Evolutionary conservation across 2,329 filamentous ascomycete genomes (phyloP).

Genomic region (Blastomyces parvus): DNA sequence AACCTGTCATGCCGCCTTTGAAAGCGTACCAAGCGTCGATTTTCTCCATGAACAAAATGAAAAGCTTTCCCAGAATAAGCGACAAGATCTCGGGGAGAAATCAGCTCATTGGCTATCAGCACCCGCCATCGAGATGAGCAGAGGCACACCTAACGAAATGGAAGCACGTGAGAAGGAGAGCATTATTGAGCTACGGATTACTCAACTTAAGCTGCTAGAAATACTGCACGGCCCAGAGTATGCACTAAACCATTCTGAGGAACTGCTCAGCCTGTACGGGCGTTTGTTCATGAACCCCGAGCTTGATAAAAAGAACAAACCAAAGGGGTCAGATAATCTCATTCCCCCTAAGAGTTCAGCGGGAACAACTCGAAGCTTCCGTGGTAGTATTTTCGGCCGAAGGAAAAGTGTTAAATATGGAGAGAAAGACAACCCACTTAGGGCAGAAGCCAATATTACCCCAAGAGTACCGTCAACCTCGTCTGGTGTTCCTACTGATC

Average conservation of each 20-base stretch:
- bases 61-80: constrained; percentile 27
- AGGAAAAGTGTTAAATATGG: constrained; percentile 40
- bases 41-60: constrained; percentile 59
- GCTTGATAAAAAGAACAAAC: constrained; percentile 22
- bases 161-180: constrained; percentile 73
- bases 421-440: constrained; percentile 38
- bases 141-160: constrained; percentile 65
- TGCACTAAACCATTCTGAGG: constrained; percentile 79
- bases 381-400: constrained; percentile 68
- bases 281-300: constrained; percentile 63
- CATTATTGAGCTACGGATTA: constrained; percentile 93
- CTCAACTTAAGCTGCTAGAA: constrained; percentile 76
- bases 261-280: constrained; percentile 72
- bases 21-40: constrained; percentile 67
- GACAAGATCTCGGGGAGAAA: constrained; percentile 18
- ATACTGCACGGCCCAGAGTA: constrained; percentile 71
- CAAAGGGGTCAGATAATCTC: constrained; percentile 29
- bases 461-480: constrained; percentile 18
- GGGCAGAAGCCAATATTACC: constrained; percentile 19
- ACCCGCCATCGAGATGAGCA: constrained; percentile 14
- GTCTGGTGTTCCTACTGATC: constrained; percentile 18
- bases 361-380: constrained; percentile 60
- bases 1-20: constrained; percentile 82
- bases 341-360: constrained; percentile 59
- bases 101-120: constrained; percentile 8